phyloP scores from a whole-genome alignment of 2,329 filamentous ascomycete species.

The Paecilomyces fulvus region DNA sequence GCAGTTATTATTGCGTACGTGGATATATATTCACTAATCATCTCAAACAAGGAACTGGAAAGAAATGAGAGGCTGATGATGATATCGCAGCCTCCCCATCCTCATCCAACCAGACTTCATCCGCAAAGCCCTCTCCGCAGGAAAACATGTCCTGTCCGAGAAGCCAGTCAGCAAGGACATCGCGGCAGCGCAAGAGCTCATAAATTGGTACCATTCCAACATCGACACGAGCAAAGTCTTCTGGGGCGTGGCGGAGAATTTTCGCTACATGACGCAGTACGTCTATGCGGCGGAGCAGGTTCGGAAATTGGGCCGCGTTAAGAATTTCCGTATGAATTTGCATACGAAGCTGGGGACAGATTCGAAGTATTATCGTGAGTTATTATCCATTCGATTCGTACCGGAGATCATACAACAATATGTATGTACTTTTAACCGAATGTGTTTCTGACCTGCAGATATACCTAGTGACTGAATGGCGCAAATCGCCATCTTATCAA shows the following conservation, averaged over 20 bases:
- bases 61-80: background rate
- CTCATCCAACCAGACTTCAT: slow-evolving; percentile 45
- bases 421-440: too few species aligned
- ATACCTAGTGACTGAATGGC: slow-evolving; percentile 47
- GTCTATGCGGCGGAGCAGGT: slow-evolving; percentile 39
- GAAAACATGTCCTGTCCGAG: slow-evolving; percentile 50
- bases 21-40: background rate
- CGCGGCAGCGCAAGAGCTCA: slow-evolving; percentile 40
- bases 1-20: slow-evolving; percentile 45
- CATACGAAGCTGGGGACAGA: slow-evolving; percentile 38
- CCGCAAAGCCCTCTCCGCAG: slow-evolving; percentile 39
- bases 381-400: background rate
- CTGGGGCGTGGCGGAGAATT: slow-evolving; percentile 51
- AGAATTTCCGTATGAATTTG: slow-evolving; percentile 43
- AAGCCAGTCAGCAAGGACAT: slow-evolving; percentile 52
- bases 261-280: slow-evolving; percentile 45
- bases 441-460: background rate
- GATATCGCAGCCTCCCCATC: slow-evolving; percentile 40
- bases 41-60: too few species aligned
- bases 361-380: slow-evolving; percentile 45
- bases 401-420: too few species aligned
- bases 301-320: slow-evolving; percentile 39
- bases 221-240: slow-evolving; percentile 30
- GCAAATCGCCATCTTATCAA: slow-evolving; percentile 48
- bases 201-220: slow-evolving; percentile 43